A percentile compares a stretch with the other conserved stretches of the same genome.
Conservation (phyloP, 257 asterid species). For the Solanum clarkiae region DNA sequence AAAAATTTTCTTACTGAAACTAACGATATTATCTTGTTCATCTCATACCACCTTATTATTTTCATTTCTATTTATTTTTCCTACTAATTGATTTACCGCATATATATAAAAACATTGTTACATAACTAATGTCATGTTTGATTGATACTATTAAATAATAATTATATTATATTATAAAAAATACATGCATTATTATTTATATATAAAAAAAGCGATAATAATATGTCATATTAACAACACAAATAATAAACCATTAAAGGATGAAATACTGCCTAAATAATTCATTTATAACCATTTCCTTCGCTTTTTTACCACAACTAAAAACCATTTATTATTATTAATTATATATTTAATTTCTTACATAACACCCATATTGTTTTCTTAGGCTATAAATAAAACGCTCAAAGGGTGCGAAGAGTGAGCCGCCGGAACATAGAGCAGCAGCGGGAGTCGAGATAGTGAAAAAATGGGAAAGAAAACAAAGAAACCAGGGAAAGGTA, state of each 20-base stretch:
- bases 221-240: not conserved
- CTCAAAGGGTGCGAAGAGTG: not conserved
- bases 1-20: not conserved
- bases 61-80: not conserved
- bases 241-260: not conserved
- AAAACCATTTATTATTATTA: not conserved
- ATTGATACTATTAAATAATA: not conserved
- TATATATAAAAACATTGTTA: not conserved
- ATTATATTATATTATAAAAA: not conserved
- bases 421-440: not conserved
- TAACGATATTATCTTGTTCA: not conserved
- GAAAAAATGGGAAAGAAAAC: slow-evolving; percentile 74
- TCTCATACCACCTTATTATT: not conserved
- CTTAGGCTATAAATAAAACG: not conserved
- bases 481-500: slow-evolving; percentile 92
- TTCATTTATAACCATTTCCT: not conserved
- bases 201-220: not conserved
- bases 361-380: too few relatives aligned
- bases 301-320: not conserved
- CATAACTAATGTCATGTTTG: not conserved
- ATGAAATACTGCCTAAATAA: not conserved
- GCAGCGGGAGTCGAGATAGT: not conserved
- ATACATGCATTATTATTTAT: not conserved
- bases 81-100: not conserved
- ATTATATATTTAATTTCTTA: too few relatives aligned